Base-by-base conservation (phyloP, 495 filamentous ascomycete species). In the Penicillium fimorum region DNA sequence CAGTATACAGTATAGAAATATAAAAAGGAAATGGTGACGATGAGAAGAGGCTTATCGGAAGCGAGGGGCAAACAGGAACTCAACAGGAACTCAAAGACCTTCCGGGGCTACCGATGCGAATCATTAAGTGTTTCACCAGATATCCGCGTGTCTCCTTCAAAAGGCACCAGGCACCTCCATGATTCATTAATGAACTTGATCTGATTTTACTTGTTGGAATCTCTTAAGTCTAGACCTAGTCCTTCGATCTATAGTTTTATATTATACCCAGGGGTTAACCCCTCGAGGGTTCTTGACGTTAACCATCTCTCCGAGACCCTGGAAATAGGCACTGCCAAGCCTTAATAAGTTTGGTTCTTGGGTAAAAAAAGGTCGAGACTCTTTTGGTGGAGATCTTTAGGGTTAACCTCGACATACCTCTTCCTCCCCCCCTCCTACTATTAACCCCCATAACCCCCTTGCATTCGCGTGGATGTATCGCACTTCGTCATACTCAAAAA, bases 41-140 rank as follows among this genome's bases (percentile, higher is more conserved):
- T 51, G 57, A 65, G 60, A 47, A 47, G 57, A 61, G 57, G 60
- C 62, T 65, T 67, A 64, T 67, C 59, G 59, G 64, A 62, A 64
- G 65, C 58, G 59, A 65, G 65, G 63, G 63, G 62, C 57, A 59
- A 64, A 56, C 32, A 17, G n/a, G 15, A 20, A 37, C 18, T 35
- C 33, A 40, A 30, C 25, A 29, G n/a, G 46, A 48, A 58, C 56
- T 55, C 35, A 20, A 55, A 20, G 37, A 12, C 46, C 50, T 66
- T 66, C 65, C 62, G 65, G 65, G 60, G 41, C 55, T 59, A 66
- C 65, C 65, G 65, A 68, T 58, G 59, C 64, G 58, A 67, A 61
- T 64, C 64, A 64, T 62, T 32, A 50, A 54, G 45, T 46, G 65
- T 68, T 68, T 68, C 65, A 68, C 65, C 60, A 68, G 57, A 65